phyloP scores from a whole-genome alignment of 305 asterid species.

The Solanum hybrid region DNA sequence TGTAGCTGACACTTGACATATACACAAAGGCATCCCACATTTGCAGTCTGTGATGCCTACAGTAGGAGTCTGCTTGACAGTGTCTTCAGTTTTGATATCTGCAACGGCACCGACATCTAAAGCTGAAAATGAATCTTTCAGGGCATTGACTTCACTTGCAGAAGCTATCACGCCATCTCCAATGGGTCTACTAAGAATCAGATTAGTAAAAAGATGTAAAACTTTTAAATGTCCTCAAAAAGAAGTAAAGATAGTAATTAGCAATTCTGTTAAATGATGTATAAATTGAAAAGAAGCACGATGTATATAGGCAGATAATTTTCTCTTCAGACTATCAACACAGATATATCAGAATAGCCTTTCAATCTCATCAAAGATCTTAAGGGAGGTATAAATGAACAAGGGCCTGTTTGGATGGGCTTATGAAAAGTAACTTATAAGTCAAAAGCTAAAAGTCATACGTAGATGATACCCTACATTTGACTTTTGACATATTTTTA shows the following conservation, averaged over 20 bases:
- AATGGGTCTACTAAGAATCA: constrained; percentile 25
- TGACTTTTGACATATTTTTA: not conserved
- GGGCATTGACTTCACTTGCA: constrained; percentile 40
- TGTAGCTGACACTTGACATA: constrained; percentile 79
- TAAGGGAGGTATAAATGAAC: not conserved
- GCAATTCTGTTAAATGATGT: not conserved
- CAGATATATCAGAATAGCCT: not conserved
- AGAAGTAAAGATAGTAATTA: not conserved
- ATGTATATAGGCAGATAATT: not conserved
- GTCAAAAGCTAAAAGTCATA: not conserved
- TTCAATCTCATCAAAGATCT: not conserved
- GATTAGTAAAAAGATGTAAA: not conserved
- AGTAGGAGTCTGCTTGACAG: constrained; percentile 24
- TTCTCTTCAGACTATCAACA: not conserved
- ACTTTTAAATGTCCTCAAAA: not conserved
- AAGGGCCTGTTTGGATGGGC: not conserved
- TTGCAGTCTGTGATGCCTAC: constrained; percentile 55
- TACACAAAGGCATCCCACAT: constrained; percentile 99
- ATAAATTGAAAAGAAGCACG: not conserved
- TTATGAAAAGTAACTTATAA: not conserved
- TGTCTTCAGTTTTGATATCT: constrained; percentile 33
- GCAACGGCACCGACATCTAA: constrained; percentile 40
- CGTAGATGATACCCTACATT: not conserved
- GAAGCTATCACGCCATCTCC: constrained; percentile 42
- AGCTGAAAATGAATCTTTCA: constrained; percentile 60